Conservation (phyloP, 805 yeast genomes). For the Ogataea sp. region DNA sequence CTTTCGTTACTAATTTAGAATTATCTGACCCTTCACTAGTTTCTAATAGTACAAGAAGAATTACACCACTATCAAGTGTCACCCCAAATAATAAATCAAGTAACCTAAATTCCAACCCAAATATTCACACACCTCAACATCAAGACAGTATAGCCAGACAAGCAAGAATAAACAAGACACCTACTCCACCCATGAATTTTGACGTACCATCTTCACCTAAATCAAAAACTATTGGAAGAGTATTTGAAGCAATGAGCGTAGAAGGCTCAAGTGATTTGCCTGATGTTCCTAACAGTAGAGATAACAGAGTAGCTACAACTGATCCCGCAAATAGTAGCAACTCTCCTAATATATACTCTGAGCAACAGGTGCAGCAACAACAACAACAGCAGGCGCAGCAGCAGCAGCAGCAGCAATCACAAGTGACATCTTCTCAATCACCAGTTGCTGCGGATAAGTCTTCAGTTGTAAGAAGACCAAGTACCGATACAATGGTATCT, state of each 20-base stretch:
- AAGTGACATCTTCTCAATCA: too few species aligned
- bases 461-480: constrained; percentile 18
- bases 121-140: constrained; percentile 1
- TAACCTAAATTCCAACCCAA: background rate
- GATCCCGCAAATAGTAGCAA: constrained; percentile 6
- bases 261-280: constrained; percentile 18
- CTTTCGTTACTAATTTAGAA: too few species aligned
- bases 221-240: constrained; percentile 10
- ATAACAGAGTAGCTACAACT: constrained; percentile 1
- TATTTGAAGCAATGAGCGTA: constrained; percentile 14
- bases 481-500: constrained; percentile 18
- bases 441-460: background rate
- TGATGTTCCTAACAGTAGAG: constrained; percentile 11
- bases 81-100: background rate
- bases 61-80: background rate
- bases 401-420: constrained; percentile 3
- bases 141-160: constrained; percentile 1
- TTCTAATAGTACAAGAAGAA: background rate
- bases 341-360: constrained; percentile 18
- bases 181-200: constrained; percentile 7
- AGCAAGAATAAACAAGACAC: constrained; percentile 9
- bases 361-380: constrained; percentile 6
- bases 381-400: constrained; percentile 1
- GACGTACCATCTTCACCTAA: constrained; percentile 19
- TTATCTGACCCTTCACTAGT: background rate